Evolutionary conservation across 345 rosid genomes (phyloP).

Genomic region (Sonneratia alba): DNA sequence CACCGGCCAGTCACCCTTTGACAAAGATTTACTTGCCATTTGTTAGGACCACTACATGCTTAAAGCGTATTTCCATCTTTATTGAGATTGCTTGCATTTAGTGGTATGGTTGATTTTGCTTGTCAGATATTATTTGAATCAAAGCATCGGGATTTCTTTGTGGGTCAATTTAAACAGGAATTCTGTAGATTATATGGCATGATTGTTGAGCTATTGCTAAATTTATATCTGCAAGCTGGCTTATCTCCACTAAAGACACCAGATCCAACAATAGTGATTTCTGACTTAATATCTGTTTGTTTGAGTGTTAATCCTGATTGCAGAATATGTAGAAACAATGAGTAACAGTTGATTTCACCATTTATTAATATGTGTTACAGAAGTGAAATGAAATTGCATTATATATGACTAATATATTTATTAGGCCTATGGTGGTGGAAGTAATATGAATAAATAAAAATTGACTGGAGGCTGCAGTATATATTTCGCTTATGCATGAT

Average conservation of each 20-base stretch:
- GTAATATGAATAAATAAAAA: too few species aligned
- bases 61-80: background rate
- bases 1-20: background rate
- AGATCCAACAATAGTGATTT: constrained; percentile 36
- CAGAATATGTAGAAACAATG: background rate
- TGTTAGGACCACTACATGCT: background rate
- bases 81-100: background rate
- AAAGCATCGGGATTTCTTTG: constrained; percentile 88
- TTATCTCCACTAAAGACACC: constrained; percentile 89
- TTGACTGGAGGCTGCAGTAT: too few species aligned
- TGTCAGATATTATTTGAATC: constrained; percentile 75
- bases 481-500: too few species aligned
- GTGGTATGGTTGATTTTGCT: background rate
- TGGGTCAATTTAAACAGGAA: constrained; percentile 80
- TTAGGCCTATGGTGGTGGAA: background rate
- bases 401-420: background rate
- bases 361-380: too few species aligned
- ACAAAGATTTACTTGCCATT: background rate
- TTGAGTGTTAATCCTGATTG: background rate
- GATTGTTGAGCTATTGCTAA: constrained; percentile 81
- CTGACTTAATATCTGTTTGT: background rate
- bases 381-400: too few species aligned
- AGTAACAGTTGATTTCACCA: background rate
- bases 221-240: constrained; percentile 92
- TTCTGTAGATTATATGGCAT: constrained; percentile 93